phyloP scores from a whole-genome alignment of 495 filamentous ascomycete species.

The Tuber umbilicatum region DNA sequence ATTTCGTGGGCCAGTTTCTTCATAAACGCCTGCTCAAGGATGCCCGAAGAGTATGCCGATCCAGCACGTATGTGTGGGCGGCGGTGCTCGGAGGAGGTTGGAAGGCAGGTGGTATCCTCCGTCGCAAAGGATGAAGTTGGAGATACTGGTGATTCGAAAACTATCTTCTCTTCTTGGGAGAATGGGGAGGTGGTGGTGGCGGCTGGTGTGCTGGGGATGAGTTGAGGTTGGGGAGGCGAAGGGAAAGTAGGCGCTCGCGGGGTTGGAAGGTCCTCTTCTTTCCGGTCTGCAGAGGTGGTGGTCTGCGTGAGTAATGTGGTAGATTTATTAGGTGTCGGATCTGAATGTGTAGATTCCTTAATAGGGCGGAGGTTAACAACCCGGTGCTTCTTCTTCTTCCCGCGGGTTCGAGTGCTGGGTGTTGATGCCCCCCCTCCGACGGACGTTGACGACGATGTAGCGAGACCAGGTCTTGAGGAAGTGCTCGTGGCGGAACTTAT shows the following conservation, averaged over 20 bases:
- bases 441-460: slow-evolving; percentile 47
- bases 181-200: slow-evolving; percentile 28
- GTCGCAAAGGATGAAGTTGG: slow-evolving; percentile 29
- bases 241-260: slow-evolving; percentile 7
- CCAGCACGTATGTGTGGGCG: slow-evolving; percentile 24
- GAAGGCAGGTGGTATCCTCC: slow-evolving; percentile 38
- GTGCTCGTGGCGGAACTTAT: slow-evolving; percentile 48
- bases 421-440: slow-evolving; percentile 38
- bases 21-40: slow-evolving; percentile 80
- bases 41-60: slow-evolving; percentile 46
- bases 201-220: slow-evolving; percentile 10
- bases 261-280: slow-evolving; percentile 1
- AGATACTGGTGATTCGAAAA: slow-evolving; percentile 22
- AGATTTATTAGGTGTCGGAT: slow-evolving; percentile 17
- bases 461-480: slow-evolving; percentile 47
- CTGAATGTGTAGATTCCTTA: slow-evolving; percentile 10
- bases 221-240: slow-evolving; percentile 10
- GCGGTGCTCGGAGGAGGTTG: slow-evolving; percentile 15
- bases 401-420: slow-evolving; percentile 50
- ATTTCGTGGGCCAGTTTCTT: slow-evolving; percentile 89
- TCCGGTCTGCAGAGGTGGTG: slow-evolving; percentile 5
- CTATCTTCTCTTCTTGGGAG: slow-evolving; percentile 13
- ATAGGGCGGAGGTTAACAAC: slow-evolving; percentile 72
- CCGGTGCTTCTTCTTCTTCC: slow-evolving; percentile 80
- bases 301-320: slow-evolving; percentile 22